phyloP scores from a whole-genome alignment of 768 basidiomycete species.

The Mycena vitilis region DNA sequence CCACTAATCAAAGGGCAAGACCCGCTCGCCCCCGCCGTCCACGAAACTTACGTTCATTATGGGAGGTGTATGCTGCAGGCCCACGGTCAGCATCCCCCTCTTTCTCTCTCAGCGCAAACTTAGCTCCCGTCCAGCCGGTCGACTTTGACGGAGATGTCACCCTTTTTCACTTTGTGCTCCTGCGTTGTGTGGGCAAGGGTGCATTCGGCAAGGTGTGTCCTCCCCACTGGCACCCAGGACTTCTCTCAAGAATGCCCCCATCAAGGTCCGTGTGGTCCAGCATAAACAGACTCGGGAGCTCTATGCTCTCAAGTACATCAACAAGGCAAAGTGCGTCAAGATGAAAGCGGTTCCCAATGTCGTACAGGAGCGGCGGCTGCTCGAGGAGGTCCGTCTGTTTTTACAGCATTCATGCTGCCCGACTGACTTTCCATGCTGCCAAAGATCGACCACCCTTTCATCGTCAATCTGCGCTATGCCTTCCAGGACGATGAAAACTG shows the following conservation, averaged over 20 bases:
- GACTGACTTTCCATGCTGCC: slow-evolving; percentile 34
- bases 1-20: slow-evolving; percentile 18
- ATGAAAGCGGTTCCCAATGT: slow-evolving; percentile 99
- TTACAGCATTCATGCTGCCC: slow-evolving; percentile 21
- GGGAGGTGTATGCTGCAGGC: slow-evolving; percentile 78
- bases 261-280: slow-evolving; percentile 97
- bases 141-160: slow-evolving; percentile 97
- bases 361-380: slow-evolving; percentile 92
- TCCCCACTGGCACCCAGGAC: slow-evolving; percentile 8
- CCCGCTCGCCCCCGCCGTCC: slow-evolving; percentile 11
- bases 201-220: slow-evolving; percentile 93
- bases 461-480: slow-evolving; percentile 95
- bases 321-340: slow-evolving; percentile 97
- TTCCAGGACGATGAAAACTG: slow-evolving; percentile 99
- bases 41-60: slow-evolving; percentile 45
- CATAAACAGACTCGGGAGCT: slow-evolving; percentile 98
- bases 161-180: slow-evolving; percentile 95
- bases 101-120: not conserved
- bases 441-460: slow-evolving; percentile 94
- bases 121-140: slow-evolving; percentile 69
- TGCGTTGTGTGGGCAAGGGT: slow-evolving; percentile 97
- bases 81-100: slow-evolving; percentile 57
- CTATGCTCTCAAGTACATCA: slow-evolving; percentile 99
- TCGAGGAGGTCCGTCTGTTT: slow-evolving; percentile 83
- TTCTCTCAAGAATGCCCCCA: slow-evolving; percentile 25